Conservation (phyloP, 192 early-diverging fungal genomes). For the Backusella psychrophila region DNA sequence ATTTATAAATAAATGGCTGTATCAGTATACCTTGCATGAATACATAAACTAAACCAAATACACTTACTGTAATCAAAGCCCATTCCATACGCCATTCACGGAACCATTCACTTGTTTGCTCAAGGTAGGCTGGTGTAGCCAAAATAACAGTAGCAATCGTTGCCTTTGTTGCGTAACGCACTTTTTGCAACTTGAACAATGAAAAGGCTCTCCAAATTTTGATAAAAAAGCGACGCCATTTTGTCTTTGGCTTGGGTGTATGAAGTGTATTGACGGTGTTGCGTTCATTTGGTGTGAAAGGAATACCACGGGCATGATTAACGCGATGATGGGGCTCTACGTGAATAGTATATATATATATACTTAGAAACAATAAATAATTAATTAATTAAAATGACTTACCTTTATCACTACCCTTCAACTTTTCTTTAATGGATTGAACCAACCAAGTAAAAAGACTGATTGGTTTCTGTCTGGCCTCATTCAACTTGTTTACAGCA, state of each 20-base stretch:
- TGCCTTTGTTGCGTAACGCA: conserved; percentile 74
- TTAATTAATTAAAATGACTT: background rate
- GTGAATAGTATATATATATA: background rate
- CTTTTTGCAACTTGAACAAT: conserved; percentile 64
- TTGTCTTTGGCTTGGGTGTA: conserved; percentile 56
- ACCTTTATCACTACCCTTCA: background rate
- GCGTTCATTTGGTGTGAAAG: conserved; percentile 35
- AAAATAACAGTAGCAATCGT: conserved; percentile 63
- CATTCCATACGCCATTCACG: conserved; percentile 72
- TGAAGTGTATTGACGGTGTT: conserved; percentile 52
- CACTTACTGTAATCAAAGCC: conserved; percentile 67
- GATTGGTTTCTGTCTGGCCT: background rate
- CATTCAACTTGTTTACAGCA: conserved; percentile 17
- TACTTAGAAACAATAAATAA: background rate
- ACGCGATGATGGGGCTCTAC: background rate
- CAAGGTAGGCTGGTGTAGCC: conserved; percentile 63
- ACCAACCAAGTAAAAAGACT: conserved; percentile 4
- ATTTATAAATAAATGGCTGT: background rate
- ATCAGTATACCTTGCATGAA: background rate
- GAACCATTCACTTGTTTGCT: conserved; percentile 48
- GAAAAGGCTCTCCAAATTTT: conserved; percentile 60
- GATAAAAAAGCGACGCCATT: conserved; percentile 47
- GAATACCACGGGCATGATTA: background rate
- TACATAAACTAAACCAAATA: background rate
- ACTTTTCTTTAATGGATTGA: background rate